phyloP scores from a whole-genome alignment of 768 basidiomycete genomes.

The Gloeopeniophorella convolvens region DNA sequence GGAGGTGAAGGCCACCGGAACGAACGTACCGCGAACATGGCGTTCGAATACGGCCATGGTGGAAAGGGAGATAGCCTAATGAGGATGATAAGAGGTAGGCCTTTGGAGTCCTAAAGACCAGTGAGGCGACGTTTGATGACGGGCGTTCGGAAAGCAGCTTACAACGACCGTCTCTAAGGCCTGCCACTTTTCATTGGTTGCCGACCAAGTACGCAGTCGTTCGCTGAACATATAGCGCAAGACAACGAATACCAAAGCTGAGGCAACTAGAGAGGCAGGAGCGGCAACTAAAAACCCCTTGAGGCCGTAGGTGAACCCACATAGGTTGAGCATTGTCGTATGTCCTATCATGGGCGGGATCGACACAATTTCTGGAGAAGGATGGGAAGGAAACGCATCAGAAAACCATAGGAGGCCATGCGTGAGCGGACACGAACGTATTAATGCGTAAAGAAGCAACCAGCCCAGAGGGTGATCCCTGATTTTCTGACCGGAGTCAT shows the following conservation, averaged over 20 bases:
- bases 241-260: constrained; percentile 52
- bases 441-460: constrained; percentile 43
- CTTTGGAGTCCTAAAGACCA: constrained; percentile 52
- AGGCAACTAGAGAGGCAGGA: constrained; percentile 53
- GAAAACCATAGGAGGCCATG: neutral
- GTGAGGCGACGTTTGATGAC: neutral
- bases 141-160: constrained; percentile 25
- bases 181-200: constrained; percentile 64
- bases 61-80: constrained; percentile 79
- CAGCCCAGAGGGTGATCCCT: constrained; percentile 56
- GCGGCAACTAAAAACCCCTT: constrained; percentile 65
- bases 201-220: constrained; percentile 53
- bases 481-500: constrained; percentile 59
- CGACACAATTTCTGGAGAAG: constrained; percentile 37
- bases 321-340: constrained; percentile 57
- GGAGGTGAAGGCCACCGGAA: neutral
- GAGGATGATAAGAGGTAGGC: constrained; percentile 74
- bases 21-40: constrained; percentile 62
- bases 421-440: constrained; percentile 38
- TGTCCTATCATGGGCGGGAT: constrained; percentile 64
- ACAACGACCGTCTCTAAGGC: constrained; percentile 73
- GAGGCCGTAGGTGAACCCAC: constrained; percentile 81
- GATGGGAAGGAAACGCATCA: neutral
- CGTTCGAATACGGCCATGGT: constrained; percentile 84
- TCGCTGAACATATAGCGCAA: constrained; percentile 53